Evolutionary conservation across 108 stramenopile species (phyloP), one percentile per base, ranked within the genome.

Genomic region (Seminavis robusta): DNA sequence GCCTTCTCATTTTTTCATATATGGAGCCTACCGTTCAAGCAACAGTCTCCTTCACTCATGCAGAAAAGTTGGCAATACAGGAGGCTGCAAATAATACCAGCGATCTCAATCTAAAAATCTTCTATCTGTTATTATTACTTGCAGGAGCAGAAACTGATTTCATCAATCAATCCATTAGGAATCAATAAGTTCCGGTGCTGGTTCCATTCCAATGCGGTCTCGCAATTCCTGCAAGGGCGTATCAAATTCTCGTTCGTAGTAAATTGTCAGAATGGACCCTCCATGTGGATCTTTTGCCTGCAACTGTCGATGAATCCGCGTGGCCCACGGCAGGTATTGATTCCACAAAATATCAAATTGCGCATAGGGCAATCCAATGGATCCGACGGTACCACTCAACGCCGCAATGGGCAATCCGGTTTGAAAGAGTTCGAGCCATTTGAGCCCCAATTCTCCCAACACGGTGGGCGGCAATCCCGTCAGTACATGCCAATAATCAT

Each of bases 401-500:
- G 88, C 86, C 6, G 86, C 83, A 36, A 98, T 56, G 6, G 98
- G 98, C 36, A 99, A 73, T 9, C 95, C 95, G 13, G 96, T 98
- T 59, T 98, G 96, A 20, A 94, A 82, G 56, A 95, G 63, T 64
- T 99, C 98, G 34, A 98, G 63, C 89, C 91, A 96, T 69, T 99
- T 99, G 38, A 98, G 67, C 31, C 88, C 97, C 62, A 98, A 53
- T 75, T 99, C 98, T 26, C 96, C 98, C 39, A 85, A 39, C 0
- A 98, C 94, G 1, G 94, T 95, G 23, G 97, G 96, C 25, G 98
- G 98, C 36, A 99, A 58, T 15, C 81, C 91, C 11, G 84, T 92
- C 27, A 99, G 56, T 23, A 84, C 89, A 75, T 99, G 98, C 84
- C 84, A 95, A 62, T 83, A 91, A 63, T 99, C 98, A 63, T 99